Conservation (phyloP, 75 land plant genomes). For the Sequoiadendron giganteum region DNA sequence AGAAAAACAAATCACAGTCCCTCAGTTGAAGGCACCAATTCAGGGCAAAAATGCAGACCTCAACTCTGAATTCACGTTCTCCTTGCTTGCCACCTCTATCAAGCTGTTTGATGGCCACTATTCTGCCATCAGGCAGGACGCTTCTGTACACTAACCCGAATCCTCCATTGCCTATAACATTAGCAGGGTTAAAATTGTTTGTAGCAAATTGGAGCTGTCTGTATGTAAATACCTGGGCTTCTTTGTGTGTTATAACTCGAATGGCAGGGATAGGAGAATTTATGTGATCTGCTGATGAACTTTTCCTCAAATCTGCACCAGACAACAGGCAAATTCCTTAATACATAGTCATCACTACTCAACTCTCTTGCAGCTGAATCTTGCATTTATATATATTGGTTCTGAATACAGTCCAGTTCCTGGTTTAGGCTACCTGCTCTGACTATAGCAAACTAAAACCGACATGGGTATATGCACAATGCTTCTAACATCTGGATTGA, state of each 20-base stretch:
- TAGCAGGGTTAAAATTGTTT: conserved; percentile 56
- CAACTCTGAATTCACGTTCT: conserved; percentile 79
- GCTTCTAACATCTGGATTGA: too few relatives aligned
- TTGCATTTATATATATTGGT: not conserved
- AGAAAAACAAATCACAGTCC: not conserved
- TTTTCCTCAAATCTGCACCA: conserved; percentile 1
- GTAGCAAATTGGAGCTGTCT: conserved; percentile 79
- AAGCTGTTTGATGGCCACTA: conserved; percentile 71
- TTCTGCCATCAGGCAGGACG: conserved; percentile 55
- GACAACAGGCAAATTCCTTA: not conserved
- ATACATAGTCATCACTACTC: not conserved
- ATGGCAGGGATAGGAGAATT: not conserved
- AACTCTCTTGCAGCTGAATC: not conserved
- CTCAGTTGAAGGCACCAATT: not conserved
- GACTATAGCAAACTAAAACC: not conserved
- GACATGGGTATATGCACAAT: not conserved
- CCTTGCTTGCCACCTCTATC: conserved; percentile 79
- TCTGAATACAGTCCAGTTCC: not conserved
- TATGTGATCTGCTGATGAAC: not conserved
- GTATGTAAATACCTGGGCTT: conserved; percentile 67
- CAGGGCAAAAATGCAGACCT: conserved; percentile 34
- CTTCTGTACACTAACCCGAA: conserved; percentile 78
- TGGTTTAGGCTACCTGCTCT: not conserved
- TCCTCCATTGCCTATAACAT: conserved; percentile 78
- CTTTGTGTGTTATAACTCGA: conserved; percentile 17